Evolutionary conservation across 495 filamentous ascomycete genomes (phyloP).

Genomic region (Daldinia caldariorum): DNA sequence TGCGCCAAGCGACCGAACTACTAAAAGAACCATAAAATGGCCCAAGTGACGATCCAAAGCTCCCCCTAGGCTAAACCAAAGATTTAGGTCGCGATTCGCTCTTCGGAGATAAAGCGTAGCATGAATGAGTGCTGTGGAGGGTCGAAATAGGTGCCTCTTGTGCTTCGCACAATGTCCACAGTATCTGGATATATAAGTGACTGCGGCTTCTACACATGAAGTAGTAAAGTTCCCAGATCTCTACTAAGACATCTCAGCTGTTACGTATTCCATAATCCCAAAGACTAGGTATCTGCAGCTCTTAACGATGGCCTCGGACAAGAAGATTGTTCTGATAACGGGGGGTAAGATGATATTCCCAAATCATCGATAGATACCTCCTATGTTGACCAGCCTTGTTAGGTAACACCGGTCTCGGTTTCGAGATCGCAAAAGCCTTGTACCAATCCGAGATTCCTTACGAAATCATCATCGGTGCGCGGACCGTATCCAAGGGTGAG

Average conservation of each 20-base stretch:
- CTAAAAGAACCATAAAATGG: no score
- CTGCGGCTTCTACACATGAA: not conserved
- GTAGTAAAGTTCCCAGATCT: not conserved
- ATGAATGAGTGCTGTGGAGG: not conserved
- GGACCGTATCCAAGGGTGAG: constrained; percentile 56
- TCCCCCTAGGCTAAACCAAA: not conserved
- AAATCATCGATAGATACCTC: not conserved
- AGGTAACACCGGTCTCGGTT: constrained; percentile 62
- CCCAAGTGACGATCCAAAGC: not conserved
- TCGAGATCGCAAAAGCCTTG: constrained; percentile 59
- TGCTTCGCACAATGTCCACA: no score
- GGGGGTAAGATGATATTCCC: constrained; percentile 37
- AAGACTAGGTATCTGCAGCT: not conserved
- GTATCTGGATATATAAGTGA: not conserved
- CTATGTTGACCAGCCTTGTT: constrained; percentile 9
- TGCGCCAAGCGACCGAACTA: not conserved
- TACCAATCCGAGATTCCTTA: constrained; percentile 54
- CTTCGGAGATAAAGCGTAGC: not conserved
- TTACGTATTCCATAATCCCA: no score
- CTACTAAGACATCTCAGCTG: not conserved
- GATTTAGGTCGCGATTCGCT: not conserved
- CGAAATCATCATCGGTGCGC: constrained; percentile 59
- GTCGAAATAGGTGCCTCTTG: no score
- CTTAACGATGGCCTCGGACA: constrained; percentile 43
- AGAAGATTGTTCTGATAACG: constrained; percentile 46